A percentile compares a stretch with the other conserved stretches of the same genome.
Evolutionary conservation across 305 asterid genomes (phyloP).

Genomic region (Rubia balearica): DNA sequence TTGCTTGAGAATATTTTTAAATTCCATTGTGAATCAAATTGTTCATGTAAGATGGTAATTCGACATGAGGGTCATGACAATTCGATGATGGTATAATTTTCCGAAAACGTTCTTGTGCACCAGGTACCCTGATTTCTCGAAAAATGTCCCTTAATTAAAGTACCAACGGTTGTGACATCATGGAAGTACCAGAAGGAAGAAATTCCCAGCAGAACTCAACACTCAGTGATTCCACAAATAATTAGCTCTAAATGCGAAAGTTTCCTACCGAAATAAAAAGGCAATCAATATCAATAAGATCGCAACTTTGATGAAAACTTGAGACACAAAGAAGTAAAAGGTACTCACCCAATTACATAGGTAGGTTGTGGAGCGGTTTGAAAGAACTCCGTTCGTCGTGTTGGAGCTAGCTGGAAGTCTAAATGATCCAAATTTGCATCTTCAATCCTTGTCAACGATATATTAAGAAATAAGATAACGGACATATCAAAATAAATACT

Average conservation of each 20-base stretch:
- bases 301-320: neutral
- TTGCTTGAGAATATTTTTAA: too few species aligned
- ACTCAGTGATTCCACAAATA: neutral
- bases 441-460: neutral
- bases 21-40: too few species aligned
- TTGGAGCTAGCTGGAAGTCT: neutral
- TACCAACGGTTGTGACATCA: neutral
- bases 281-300: neutral
- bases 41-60: too few species aligned
- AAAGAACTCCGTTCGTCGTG: too few species aligned
- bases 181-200: neutral
- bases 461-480: too few species aligned
- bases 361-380: neutral
- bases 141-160: neutral
- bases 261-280: neutral
- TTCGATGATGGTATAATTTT: neutral
- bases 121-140: neutral
- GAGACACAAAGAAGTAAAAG: too few species aligned
- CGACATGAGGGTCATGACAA: too few species aligned
- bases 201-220: neutral
- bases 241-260: too few species aligned
- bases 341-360: too few species aligned
- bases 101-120: neutral
- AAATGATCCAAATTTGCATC: neutral
- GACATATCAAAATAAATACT: too few species aligned